Conservation (phyloP, 2,329 filamentous ascomycete genomes). For the Cladosporium sp. region DNA sequence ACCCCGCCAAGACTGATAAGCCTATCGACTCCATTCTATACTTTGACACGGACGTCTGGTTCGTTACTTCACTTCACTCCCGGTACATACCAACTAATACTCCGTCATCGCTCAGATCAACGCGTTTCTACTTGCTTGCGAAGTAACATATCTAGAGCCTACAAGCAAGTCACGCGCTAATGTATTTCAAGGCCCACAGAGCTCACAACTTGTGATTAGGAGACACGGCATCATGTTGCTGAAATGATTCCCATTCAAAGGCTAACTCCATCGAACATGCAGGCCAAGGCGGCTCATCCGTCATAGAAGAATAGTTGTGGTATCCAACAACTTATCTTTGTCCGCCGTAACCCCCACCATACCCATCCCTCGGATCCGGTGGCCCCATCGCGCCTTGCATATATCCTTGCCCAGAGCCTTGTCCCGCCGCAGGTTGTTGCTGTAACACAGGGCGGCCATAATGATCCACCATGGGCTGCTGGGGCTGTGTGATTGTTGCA, state of each 20-base stretch:
- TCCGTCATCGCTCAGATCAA: not conserved
- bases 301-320: not conserved
- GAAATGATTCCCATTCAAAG: not conserved
- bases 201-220: not conserved
- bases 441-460: not conserved
- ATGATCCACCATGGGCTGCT: not conserved
- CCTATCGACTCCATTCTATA: not conserved
- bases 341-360: not conserved
- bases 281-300: not conserved
- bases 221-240: not conserved
- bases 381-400: not conserved
- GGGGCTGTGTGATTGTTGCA: too few relatives aligned
- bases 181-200: not conserved
- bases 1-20: not conserved
- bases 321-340: not conserved
- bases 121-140: not conserved
- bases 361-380: not conserved
- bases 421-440: too few relatives aligned
- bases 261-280: not conserved
- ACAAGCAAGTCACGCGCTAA: not conserved
- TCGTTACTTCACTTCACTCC: not conserved
- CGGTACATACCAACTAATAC: not conserved
- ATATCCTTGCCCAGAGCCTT: too few relatives aligned
- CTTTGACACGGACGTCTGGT: not conserved
- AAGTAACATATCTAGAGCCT: too few relatives aligned